Conservation (phyloP, 768 basidiomycete species). For the Pisolithus tinctorius region DNA sequence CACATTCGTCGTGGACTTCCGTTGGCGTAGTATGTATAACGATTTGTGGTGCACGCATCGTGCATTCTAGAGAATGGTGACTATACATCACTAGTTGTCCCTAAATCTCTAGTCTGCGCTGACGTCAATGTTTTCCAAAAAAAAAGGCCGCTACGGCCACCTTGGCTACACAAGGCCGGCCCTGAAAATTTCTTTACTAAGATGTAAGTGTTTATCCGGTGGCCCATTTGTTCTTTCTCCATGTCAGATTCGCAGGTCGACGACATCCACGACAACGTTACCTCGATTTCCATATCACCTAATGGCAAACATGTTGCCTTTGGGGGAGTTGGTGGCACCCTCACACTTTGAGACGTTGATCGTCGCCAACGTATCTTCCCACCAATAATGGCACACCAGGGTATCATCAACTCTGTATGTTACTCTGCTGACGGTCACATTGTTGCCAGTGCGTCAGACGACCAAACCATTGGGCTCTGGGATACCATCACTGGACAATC, state of each 20-base stretch:
- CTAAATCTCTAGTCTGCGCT: too few species aligned
- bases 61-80: too few species aligned
- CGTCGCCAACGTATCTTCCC: neutral
- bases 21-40: too few species aligned
- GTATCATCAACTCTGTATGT: conserved; percentile 4
- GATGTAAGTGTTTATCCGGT: too few species aligned
- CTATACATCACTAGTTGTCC: too few species aligned
- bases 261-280: neutral
- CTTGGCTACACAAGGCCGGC: too few species aligned
- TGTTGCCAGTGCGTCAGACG: conserved; percentile 5
- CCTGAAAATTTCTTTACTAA: too few species aligned
- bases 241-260: neutral
- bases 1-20: too few species aligned
- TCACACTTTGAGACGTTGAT: neutral
- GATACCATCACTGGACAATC: conserved; percentile 1
- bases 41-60: too few species aligned
- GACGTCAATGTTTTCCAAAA: too few species aligned
- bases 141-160: too few species aligned
- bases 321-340: conserved; percentile 1
- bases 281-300: neutral
- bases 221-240: too few species aligned
- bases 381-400: conserved; percentile 11
- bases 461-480: conserved; percentile 7
- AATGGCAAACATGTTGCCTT: neutral
- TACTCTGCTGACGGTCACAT: conserved; percentile 1